Conservation (phyloP, 2,329 filamentous ascomycete species). For the Helicocarpus griseus region DNA sequence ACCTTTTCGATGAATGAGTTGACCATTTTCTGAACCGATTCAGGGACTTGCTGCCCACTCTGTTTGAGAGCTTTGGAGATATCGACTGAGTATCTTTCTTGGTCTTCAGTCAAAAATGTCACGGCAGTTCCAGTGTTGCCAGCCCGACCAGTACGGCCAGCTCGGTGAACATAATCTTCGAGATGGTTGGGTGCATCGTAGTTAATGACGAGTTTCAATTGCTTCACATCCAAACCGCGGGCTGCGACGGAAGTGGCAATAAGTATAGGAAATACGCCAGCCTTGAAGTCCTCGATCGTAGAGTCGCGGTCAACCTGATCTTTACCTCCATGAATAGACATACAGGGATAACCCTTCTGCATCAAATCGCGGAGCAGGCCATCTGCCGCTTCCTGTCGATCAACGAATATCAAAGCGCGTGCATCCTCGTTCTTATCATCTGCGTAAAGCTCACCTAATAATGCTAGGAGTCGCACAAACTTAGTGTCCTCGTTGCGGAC, state of each 20-base stretch:
- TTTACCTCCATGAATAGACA: conserved; percentile 89
- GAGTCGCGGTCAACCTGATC: conserved; percentile 90
- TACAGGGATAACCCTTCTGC: conserved; percentile 78
- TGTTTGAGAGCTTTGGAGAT: conserved; percentile 88
- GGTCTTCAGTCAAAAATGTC: conserved; percentile 83
- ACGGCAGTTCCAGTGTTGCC: conserved; percentile 92
- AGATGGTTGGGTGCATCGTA: conserved; percentile 89
- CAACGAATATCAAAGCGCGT: conserved; percentile 81
- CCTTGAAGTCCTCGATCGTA: conserved; percentile 88
- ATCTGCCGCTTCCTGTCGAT: conserved; percentile 83
- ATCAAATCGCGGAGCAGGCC: conserved; percentile 67
- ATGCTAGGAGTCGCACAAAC: conserved; percentile 71
- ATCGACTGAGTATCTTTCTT: conserved; percentile 81
- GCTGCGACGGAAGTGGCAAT: conserved; percentile 94
- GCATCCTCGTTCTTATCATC: conserved; percentile 74
- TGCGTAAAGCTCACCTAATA: conserved; percentile 73
- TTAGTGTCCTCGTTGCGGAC: conserved; percentile 74
- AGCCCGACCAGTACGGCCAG: conserved; percentile 85
- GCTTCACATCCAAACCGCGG: conserved; percentile 89
- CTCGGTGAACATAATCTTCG: conserved; percentile 93
- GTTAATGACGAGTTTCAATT: conserved; percentile 91
- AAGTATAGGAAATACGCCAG: conserved; percentile 77
- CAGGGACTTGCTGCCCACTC: conserved; percentile 74
- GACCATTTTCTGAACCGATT: conserved; percentile 51
- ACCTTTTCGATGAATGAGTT: conserved; percentile 77